Evolutionary conservation across 176 grass and related monocot genomes (phyloP).

Genomic region (Panicum miliaceum): DNA sequence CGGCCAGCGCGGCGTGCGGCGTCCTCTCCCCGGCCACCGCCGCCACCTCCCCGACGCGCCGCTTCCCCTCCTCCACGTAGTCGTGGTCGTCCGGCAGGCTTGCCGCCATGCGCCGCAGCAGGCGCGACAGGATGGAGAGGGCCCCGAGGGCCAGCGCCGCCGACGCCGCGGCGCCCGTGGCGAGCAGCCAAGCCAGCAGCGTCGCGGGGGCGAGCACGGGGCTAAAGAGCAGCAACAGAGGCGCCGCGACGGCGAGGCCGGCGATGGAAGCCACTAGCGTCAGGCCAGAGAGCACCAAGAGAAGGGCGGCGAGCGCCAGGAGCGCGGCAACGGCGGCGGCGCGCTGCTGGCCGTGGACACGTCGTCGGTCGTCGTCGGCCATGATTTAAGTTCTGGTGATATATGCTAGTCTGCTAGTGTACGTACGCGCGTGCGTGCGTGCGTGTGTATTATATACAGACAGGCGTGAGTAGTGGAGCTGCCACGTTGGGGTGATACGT

Average conservation of each 20-base stretch:
- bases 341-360: not conserved
- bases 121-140: not conserved
- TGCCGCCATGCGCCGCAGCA: not conserved
- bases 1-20: conserved; percentile 15
- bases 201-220: conserved; percentile 8
- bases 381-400: not conserved
- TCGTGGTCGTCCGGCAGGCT: not conserved
- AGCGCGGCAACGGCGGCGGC: not conserved
- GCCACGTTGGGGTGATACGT: too few species aligned
- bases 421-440: too few species aligned
- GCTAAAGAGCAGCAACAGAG: not conserved
- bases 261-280: not conserved
- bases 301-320: not conserved
- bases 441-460: too few species aligned
- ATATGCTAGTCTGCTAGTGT: too few species aligned
- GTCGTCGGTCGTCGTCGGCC: not conserved
- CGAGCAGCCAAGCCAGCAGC: not conserved
- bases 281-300: not conserved
- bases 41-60: not conserved
- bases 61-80: not conserved
- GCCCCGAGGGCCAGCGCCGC: not conserved
- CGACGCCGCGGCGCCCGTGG: not conserved
- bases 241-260: not conserved
- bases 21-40: not conserved
- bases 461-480: too few species aligned